These are phyloP conservation scores for Teunomyces funiuensis DNA, from an alignment of 805 yeast species.

Conservation along the genomic window DNA sequence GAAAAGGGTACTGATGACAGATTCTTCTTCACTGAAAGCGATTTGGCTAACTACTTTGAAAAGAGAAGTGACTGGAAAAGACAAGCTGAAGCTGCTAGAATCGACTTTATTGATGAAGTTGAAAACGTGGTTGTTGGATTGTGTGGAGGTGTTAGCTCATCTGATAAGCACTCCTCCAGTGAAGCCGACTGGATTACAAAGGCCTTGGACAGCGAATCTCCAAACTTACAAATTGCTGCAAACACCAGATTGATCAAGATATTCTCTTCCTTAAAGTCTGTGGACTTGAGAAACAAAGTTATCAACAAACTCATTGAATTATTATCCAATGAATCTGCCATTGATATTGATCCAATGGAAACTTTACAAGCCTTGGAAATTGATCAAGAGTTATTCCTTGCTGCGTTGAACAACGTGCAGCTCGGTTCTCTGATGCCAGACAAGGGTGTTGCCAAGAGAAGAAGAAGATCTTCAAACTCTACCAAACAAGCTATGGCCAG, in stretches of 20 bases:
- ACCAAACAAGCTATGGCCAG: slow-evolving; percentile 73
- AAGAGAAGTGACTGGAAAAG: slow-evolving; percentile 46
- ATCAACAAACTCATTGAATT: slow-evolving; percentile 50
- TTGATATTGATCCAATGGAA: slow-evolving; percentile 40
- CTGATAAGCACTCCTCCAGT: slow-evolving; percentile 50
- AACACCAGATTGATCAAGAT: slow-evolving; percentile 52
- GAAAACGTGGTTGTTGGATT: slow-evolving; percentile 60
- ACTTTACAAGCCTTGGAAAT: slow-evolving; percentile 56
- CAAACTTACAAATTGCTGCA: slow-evolving; percentile 42
- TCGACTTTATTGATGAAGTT: slow-evolving; percentile 48
- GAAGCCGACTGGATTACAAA: slow-evolving; percentile 63
- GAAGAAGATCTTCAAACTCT: slow-evolving; percentile 78
- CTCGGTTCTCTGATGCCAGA: slow-evolving; percentile 49
- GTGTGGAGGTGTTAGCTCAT: slow-evolving; percentile 45
- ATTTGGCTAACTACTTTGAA: slow-evolving; percentile 25
- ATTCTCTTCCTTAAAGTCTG: slow-evolving; percentile 52
- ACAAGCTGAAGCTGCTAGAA: slow-evolving; percentile 47
- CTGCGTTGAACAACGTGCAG: slow-evolving; percentile 58
- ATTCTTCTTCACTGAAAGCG: slow-evolving; percentile 30
- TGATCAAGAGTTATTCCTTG: slow-evolving; percentile 55
- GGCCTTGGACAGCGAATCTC: slow-evolving; percentile 45
- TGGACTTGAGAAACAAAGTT: slow-evolving; percentile 56
- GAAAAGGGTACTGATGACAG: slow-evolving; percentile 31
- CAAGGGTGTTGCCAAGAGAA: slow-evolving; percentile 63
- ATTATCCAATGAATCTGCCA: slow-evolving; percentile 46